Conservation (phyloP, 805 yeast species). For the Henningerozyma blattae region DNA sequence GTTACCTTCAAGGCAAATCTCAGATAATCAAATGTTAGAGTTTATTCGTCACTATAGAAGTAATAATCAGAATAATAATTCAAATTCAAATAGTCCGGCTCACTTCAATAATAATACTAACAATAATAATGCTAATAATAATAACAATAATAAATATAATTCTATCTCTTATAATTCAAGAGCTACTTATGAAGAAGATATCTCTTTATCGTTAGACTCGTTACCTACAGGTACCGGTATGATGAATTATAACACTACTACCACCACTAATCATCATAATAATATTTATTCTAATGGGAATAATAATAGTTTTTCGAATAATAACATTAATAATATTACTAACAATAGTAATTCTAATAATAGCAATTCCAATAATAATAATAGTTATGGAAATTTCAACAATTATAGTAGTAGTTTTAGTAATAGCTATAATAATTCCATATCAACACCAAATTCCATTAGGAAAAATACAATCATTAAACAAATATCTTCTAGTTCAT, state of each 20-base stretch:
- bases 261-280: background rate
- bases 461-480: constrained; percentile 18
- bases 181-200: background rate
- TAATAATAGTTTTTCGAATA: no score
- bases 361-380: no score
- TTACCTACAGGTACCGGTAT: background rate
- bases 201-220: background rate
- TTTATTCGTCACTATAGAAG: background rate
- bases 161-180: background rate
- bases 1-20: background rate
- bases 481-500: constrained; percentile 19
- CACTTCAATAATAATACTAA: no score
- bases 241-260: constrained; percentile 1
- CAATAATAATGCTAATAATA: background rate
- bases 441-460: constrained; percentile 14
- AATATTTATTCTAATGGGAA: no score
- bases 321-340: no score
- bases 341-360: no score
- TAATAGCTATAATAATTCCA: no score
- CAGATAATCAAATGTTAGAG: background rate
- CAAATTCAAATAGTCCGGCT: constrained; percentile 8
- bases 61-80: constrained; percentile 7
- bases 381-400: no score
- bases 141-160: constrained; percentile 1
- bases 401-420: no score